Evolutionary conservation across 2,329 filamentous ascomycete genomes (phyloP).

Genomic region (Diplodia intermedia): DNA sequence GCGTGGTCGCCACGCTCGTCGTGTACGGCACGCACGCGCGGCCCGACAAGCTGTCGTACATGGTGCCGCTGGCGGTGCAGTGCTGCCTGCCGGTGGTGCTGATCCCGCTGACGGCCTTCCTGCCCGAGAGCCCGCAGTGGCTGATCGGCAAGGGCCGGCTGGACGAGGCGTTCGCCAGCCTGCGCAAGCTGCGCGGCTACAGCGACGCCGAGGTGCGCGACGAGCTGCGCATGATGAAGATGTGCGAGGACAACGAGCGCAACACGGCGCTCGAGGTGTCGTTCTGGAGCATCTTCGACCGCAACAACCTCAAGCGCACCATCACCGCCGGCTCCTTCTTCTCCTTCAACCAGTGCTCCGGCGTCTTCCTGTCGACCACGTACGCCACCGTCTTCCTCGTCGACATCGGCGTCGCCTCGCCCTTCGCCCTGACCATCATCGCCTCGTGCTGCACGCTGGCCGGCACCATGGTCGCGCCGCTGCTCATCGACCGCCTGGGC

Average conservation of each 20-base stretch:
- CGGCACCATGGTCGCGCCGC: constrained; percentile 65
- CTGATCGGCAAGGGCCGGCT: constrained; percentile 60
- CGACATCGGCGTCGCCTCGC: constrained; percentile 79
- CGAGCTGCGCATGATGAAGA: constrained; percentile 44
- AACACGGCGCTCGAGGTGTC: constrained; percentile 38
- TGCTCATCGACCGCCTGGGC: constrained; percentile 69
- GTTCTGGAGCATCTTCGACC: constrained; percentile 49
- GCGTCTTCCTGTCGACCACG: constrained; percentile 51
- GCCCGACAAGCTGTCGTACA: constrained; percentile 68
- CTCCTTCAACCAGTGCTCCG: constrained; percentile 30
- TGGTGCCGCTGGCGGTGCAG: constrained; percentile 49
- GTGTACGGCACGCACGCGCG: constrained; percentile 70
- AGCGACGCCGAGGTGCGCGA: constrained; percentile 43
- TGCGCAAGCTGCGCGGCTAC: constrained; percentile 43
- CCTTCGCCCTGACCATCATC: constrained; percentile 66
- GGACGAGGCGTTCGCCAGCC: constrained; percentile 39
- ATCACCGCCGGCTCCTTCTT: constrained; percentile 47
- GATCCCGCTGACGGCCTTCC: constrained; percentile 41
- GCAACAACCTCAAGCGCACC: constrained; percentile 46
- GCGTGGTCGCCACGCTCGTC: constrained; percentile 63
- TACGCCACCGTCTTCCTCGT: constrained; percentile 74
- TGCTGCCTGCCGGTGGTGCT: constrained; percentile 44
- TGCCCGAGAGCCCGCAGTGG: constrained; percentile 68
- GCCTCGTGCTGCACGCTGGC: constrained; percentile 53
- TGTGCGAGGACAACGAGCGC: constrained; percentile 41